Evolutionary conservation across 352 stramenopile species (phyloP).

Genomic region (Lagenidium sp.): DNA sequence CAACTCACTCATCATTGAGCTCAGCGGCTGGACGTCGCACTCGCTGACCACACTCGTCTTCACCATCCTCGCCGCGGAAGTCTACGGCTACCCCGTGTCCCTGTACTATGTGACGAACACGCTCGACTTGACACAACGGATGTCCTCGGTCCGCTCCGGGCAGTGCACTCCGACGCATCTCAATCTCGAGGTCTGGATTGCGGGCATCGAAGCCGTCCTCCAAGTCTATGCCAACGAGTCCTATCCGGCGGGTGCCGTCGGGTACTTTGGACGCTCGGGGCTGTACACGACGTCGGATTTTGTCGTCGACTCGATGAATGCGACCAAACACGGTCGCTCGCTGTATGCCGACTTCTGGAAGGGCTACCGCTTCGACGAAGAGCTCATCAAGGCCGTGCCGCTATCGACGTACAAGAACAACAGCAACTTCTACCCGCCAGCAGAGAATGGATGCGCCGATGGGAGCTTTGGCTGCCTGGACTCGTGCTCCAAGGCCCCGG

Average conservation of each 20-base stretch:
- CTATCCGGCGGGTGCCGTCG: slow-evolving; percentile 20
- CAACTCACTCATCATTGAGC: slow-evolving; percentile 19
- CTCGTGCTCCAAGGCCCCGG: slow-evolving; percentile 27
- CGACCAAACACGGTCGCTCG: slow-evolving; percentile 1
- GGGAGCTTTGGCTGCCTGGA: slow-evolving; percentile 31
- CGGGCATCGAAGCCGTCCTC: slow-evolving; percentile 19
- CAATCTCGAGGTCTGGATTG: slow-evolving; percentile 46
- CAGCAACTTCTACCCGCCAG: slow-evolving; percentile 20
- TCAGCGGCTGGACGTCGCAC: slow-evolving; percentile 34
- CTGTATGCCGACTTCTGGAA: slow-evolving; percentile 42
- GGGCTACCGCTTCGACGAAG: slow-evolving; percentile 27
- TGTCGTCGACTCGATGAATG: slow-evolving; percentile 7
- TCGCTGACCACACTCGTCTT: slow-evolving; percentile 24
- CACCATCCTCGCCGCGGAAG: slow-evolving; percentile 34
- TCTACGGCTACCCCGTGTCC: slow-evolving; percentile 20
- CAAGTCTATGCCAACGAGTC: slow-evolving; percentile 43
- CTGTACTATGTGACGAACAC: slow-evolving; percentile 10
- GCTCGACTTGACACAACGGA: slow-evolving; percentile 15
- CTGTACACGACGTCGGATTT: slow-evolving; percentile 40
- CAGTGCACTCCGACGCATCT: slow-evolving; percentile 40
- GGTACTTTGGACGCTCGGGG: slow-evolving; percentile 30
- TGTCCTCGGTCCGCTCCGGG: slow-evolving; percentile 20
- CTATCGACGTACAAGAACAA: slow-evolving; percentile 19
- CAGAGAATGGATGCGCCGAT: slow-evolving; percentile 15
- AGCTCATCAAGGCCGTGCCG: slow-evolving; percentile 21